phyloP scores from a whole-genome alignment of 352 stramenopile species.

The Globisporangium rhizosaccharum region DNA sequence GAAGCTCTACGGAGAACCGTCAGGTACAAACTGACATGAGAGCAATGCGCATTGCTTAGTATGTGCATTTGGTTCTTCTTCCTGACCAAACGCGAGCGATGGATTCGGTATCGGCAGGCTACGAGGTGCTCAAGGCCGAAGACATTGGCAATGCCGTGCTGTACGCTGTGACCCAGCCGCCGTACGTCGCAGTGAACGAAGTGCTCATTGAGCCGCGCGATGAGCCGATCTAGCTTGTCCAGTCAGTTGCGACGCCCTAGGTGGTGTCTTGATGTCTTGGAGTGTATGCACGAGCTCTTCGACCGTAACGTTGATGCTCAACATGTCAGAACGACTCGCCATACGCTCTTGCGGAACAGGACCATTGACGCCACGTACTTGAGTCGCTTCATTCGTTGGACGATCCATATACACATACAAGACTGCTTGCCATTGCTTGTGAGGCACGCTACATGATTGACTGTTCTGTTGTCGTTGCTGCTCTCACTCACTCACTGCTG shows the following conservation, averaged over 20 bases:
- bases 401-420: too few relatives aligned
- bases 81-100: background rate
- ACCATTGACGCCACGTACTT: too few relatives aligned
- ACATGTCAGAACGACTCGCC: conserved; percentile 4
- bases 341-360: conserved; percentile 19
- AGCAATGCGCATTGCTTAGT: background rate
- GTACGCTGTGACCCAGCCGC: conserved; percentile 82
- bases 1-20: conserved; percentile 52
- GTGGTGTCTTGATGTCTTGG: conserved; percentile 13
- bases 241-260: background rate
- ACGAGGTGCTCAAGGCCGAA: conserved; percentile 74
- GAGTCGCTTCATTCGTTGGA: too few relatives aligned
- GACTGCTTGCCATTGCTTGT: too few relatives aligned
- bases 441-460: too few relatives aligned
- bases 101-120: conserved; percentile 24
- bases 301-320: conserved; percentile 39
- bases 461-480: too few relatives aligned
- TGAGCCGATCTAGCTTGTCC: conserved; percentile 55
- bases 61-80: conserved; percentile 5
- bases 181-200: conserved; percentile 88
- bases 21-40: conserved; percentile 20
- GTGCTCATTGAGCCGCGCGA: conserved; percentile 89
- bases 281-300: conserved; percentile 40
- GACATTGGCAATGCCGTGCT: conserved; percentile 86
- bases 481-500: too few relatives aligned